These are phyloP conservation scores for Cercis canadensis DNA, from an alignment of 306 rosid genomes.

Conservation along the genomic window DNA sequence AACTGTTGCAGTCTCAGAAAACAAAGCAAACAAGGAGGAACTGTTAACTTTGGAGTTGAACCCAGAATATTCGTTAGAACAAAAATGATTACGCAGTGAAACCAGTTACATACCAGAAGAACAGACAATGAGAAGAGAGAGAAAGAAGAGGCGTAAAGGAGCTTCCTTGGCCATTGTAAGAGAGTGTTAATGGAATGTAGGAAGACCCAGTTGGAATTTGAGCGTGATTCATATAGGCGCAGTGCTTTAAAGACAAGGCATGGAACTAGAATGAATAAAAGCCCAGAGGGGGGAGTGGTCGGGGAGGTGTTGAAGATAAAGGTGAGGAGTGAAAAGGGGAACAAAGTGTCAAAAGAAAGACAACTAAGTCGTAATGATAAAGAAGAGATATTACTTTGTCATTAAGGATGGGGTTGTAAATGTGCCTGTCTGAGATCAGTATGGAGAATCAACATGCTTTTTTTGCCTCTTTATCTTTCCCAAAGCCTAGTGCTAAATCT, in stretches of 20 bases:
- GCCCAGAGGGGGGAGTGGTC: slow-evolving; percentile 27
- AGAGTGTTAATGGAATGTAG: slow-evolving; percentile 36
- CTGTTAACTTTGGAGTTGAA: not conserved
- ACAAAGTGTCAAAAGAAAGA: slow-evolving; percentile 42
- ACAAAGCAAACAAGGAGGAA: slow-evolving; percentile 2
- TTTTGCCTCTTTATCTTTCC: slow-evolving; percentile 43
- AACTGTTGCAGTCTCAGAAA: not conserved
- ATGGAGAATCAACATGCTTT: slow-evolving; percentile 47
- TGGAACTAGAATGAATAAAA: slow-evolving; percentile 39
- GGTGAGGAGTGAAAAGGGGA: slow-evolving; percentile 41
- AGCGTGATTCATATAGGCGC: slow-evolving; percentile 41
- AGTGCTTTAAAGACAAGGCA: slow-evolving; percentile 50
- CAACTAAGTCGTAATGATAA: slow-evolving; percentile 45
- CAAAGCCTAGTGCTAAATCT: slow-evolving; percentile 42
- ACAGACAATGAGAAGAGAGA: slow-evolving; percentile 57
- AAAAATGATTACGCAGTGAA: slow-evolving; percentile 14
- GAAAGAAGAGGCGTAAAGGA: slow-evolving; percentile 51
- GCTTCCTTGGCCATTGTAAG: slow-evolving; percentile 61
- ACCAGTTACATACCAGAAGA: slow-evolving; percentile 61
- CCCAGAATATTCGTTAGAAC: not conserved
- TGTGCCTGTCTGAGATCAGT: slow-evolving; percentile 13
- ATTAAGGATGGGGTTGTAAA: slow-evolving; percentile 55
- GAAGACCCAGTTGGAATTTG: slow-evolving; percentile 34
- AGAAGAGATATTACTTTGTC: slow-evolving; percentile 68
- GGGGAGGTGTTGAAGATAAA: slow-evolving; percentile 48